These are phyloP conservation scores for Candida nitratophila DNA, from an alignment of 805 yeast species.

Conservation along the genomic window DNA sequence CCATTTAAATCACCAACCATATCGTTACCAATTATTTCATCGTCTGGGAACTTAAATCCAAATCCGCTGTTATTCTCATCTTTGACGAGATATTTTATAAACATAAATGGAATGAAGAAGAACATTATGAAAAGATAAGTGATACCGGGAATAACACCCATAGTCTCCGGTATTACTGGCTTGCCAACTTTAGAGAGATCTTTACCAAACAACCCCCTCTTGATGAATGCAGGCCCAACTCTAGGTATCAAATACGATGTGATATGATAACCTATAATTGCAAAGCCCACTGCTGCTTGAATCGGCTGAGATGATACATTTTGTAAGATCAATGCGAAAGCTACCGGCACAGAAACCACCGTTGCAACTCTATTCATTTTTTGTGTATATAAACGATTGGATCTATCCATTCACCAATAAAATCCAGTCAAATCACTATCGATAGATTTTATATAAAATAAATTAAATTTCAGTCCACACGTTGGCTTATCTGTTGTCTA, in stretches of 20 bases:
- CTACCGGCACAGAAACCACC: slow-evolving; percentile 1
- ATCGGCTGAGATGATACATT: slow-evolving; percentile 35
- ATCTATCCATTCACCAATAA: too few species aligned
- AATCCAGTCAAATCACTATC: too few species aligned
- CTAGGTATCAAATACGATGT: slow-evolving; percentile 62
- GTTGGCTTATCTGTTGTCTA: too few species aligned
- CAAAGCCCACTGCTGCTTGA: slow-evolving; percentile 57
- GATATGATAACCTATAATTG: slow-evolving; percentile 56
- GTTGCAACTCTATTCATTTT: neutral
- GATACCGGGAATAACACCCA: slow-evolving; percentile 85
- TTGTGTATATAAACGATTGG: too few species aligned
- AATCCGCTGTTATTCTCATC: slow-evolving; percentile 46
- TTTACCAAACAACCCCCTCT: slow-evolving; percentile 77
- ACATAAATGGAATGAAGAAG: slow-evolving; percentile 80
- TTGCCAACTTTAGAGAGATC: slow-evolving; percentile 73
- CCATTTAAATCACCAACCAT: neutral
- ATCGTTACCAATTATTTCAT: neutral
- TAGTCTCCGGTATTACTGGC: slow-evolving; percentile 80
- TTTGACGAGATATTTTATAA: slow-evolving; percentile 60
- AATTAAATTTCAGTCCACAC: too few species aligned
- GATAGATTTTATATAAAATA: too few species aligned
- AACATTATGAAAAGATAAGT: slow-evolving; percentile 78
- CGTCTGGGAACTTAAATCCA: slow-evolving; percentile 40
- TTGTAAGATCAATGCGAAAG: slow-evolving; percentile 11
- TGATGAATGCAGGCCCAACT: slow-evolving; percentile 58